phyloP scores from a whole-genome alignment of 495 filamentous ascomycete genomes.

The Schizothecium vesticola region DNA sequence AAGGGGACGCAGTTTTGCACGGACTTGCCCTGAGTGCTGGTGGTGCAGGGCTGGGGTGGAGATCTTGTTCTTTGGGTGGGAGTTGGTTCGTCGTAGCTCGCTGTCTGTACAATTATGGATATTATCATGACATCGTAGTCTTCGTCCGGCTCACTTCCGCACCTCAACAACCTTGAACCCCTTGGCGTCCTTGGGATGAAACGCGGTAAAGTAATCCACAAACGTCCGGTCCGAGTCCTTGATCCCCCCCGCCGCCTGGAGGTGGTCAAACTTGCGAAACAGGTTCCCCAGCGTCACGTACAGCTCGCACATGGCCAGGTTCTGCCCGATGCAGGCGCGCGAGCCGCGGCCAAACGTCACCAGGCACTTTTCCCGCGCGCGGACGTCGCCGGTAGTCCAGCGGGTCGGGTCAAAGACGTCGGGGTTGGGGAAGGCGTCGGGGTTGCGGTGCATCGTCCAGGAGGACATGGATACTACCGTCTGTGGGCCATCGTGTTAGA shows the following conservation, averaged over 20 bases:
- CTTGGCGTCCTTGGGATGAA: neutral
- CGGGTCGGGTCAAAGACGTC: conserved; percentile 44
- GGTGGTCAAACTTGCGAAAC: conserved; percentile 35
- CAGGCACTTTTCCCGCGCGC: conserved; percentile 26
- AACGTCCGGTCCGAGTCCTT: conserved; percentile 6
- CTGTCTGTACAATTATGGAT: neutral
- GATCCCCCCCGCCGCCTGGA: conserved; percentile 27
- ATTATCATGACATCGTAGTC: neutral
- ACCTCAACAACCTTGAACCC: neutral
- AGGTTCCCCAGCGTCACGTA: conserved; percentile 41
- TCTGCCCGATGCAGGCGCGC: conserved; percentile 37
- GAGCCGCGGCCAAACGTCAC: conserved; percentile 41
- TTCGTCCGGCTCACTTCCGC: neutral
- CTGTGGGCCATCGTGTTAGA: conserved; percentile 11
- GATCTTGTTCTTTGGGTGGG: too few relatives aligned
- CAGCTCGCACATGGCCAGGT: conserved; percentile 46
- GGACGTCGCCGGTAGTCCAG: conserved; percentile 25
- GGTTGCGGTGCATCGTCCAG: conserved; percentile 29
- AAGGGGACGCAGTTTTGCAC: neutral
- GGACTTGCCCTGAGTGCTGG: neutral
- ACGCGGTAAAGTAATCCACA: conserved; percentile 11
- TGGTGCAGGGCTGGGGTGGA: too few relatives aligned
- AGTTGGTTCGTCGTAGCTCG: too few relatives aligned
- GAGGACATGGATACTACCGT: conserved; percentile 22
- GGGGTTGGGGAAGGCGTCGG: conserved; percentile 40